phyloP scores from a whole-genome alignment of 2,329 filamentous ascomycete species.

The Ceratocystis alfenasii region DNA sequence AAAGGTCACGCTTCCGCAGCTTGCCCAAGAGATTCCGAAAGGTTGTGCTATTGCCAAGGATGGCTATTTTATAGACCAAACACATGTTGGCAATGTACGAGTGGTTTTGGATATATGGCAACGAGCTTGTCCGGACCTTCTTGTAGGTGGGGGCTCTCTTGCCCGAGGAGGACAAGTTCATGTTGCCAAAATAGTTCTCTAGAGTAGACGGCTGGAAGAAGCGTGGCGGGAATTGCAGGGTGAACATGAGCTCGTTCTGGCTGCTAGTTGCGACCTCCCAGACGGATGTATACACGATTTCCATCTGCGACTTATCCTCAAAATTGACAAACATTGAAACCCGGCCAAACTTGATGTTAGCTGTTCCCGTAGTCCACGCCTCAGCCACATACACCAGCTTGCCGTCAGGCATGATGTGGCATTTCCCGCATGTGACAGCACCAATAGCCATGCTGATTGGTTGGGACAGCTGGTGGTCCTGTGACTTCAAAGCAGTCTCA shows the following conservation, averaged over 20 bases:
- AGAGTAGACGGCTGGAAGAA: conserved; percentile 32
- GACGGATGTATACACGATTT: conserved; percentile 40
- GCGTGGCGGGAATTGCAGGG: conserved; percentile 40
- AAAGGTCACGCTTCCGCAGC: conserved; percentile 13
- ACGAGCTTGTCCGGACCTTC: conserved; percentile 8
- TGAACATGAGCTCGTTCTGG: conserved; percentile 36
- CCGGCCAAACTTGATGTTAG: conserved; percentile 34
- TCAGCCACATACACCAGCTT: conserved; percentile 37
- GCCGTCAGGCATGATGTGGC: conserved; percentile 31
- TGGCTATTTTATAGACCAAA: conserved; percentile 15
- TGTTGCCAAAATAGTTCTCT: background rate
- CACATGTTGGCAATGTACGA: conserved; percentile 11
- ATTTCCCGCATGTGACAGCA: conserved; percentile 37
- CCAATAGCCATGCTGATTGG: conserved; percentile 23
- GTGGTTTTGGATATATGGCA: conserved; percentile 9
- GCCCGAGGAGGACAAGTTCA: background rate
- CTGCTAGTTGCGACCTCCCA: conserved; percentile 34
- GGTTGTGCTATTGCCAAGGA: background rate
- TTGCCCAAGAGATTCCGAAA: background rate
- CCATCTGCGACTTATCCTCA: conserved; percentile 28
- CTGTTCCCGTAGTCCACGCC: conserved; percentile 29
- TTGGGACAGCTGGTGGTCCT: conserved; percentile 19
- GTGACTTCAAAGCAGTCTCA: conserved; percentile 22
- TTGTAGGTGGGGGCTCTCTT: conserved; percentile 2
- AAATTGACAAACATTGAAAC: conserved; percentile 34